A percentile compares a stretch with the other conserved stretches of the same genome.
phyloP scores from a whole-genome alignment of 768 basidiomycete species.

The Hypsizygus marmoreus region DNA sequence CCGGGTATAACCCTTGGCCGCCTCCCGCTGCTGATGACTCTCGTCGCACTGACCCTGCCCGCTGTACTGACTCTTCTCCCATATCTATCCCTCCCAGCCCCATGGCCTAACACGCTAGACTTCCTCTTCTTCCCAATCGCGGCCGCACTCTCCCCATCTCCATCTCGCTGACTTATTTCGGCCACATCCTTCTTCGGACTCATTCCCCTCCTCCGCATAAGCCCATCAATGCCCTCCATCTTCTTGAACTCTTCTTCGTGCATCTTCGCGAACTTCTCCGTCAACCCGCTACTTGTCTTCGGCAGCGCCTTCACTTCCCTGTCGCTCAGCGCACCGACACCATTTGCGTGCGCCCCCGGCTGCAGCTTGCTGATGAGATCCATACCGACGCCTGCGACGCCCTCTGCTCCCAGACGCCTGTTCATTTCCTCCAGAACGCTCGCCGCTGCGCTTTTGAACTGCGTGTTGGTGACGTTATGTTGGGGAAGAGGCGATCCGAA shows the following conservation, averaged over 20 bases:
- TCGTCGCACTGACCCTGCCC: slow-evolving; percentile 34
- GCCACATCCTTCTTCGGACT: slow-evolving; percentile 16
- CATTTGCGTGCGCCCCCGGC: slow-evolving; percentile 25
- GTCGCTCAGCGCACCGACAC: slow-evolving; percentile 10
- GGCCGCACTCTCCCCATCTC: slow-evolving; percentile 21
- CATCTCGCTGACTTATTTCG: no score
- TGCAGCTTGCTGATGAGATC: slow-evolving; percentile 47
- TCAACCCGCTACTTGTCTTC: slow-evolving; percentile 31
- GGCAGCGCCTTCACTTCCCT: slow-evolving; percentile 35
- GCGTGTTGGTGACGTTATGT: slow-evolving; percentile 60
- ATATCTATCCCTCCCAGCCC: slow-evolving; percentile 23
- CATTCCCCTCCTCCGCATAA: slow-evolving; percentile 34
- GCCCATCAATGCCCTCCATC: slow-evolving; percentile 74
- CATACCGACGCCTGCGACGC: slow-evolving; percentile 49
- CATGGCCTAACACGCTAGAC: slow-evolving; percentile 50
- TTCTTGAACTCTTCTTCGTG: slow-evolving; percentile 69
- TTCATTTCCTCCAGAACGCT: slow-evolving; percentile 85
- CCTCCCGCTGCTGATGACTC: slow-evolving; percentile 50
- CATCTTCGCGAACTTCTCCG: slow-evolving; percentile 53
- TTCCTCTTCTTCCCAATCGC: slow-evolving; percentile 46
- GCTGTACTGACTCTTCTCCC: slow-evolving; percentile 25
- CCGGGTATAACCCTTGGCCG: slow-evolving; percentile 54
- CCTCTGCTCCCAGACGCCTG: slow-evolving; percentile 59
- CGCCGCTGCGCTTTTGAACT: slow-evolving; percentile 68
- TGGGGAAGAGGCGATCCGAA: slow-evolving; percentile 78